phyloP scores from a whole-genome alignment of 495 filamentous ascomycete species.

The Penicillium flavigenum region DNA sequence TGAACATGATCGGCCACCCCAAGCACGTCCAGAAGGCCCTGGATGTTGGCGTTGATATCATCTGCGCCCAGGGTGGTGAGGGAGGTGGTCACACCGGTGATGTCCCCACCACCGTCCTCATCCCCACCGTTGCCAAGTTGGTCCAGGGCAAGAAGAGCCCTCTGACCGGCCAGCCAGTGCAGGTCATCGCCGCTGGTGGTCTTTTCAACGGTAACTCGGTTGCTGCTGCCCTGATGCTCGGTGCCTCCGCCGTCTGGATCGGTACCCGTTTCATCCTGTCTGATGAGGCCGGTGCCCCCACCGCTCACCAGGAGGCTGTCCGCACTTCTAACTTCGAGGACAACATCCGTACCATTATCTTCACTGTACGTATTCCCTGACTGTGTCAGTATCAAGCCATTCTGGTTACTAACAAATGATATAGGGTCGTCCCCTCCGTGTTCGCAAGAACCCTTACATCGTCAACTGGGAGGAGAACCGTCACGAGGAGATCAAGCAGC shows the following conservation, averaged over 20 bases:
- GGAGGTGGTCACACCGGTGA: conserved; percentile 91
- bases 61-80: conserved; percentile 91
- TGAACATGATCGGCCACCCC: conserved; percentile 99
- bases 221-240: conserved; percentile 88
- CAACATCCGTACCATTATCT: conserved; percentile 94
- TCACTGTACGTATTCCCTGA: conserved; percentile 60
- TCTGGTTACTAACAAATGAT: conserved; percentile 21
- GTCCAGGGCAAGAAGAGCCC: conserved; percentile 80
- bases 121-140: conserved; percentile 84
- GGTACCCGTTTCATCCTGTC: conserved; percentile 92
- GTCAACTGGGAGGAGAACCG: conserved; percentile 95
- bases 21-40: conserved; percentile 96
- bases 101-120: conserved; percentile 83
- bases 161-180: conserved; percentile 80
- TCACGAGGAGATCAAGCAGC: conserved; percentile 80
- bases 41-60: conserved; percentile 83
- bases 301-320: conserved; percentile 96
- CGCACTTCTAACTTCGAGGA: conserved; percentile 89
- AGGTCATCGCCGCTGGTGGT: conserved; percentile 91
- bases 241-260: conserved; percentile 91
- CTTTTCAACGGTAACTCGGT: conserved; percentile 90
- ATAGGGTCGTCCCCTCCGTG: conserved; percentile 84
- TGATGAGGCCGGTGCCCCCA: conserved; percentile 90
- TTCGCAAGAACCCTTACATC: conserved; percentile 91
- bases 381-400: neutral